Conservation (phyloP, 176 grass and related monocot genomes). For the Puya raimondii region DNA sequence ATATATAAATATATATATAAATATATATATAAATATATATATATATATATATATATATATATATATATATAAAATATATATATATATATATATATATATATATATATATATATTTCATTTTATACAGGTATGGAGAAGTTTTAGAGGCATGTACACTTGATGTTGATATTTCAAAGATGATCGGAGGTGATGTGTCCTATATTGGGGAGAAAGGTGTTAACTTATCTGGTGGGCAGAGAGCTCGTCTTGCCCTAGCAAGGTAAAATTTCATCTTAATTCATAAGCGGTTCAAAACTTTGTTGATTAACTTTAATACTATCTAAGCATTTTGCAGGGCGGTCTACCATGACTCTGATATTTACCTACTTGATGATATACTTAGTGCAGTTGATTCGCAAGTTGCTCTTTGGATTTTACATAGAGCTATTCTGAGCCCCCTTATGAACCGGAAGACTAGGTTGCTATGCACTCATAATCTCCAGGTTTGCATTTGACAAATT, state of each 20-base stretch:
- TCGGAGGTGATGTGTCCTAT: conserved; percentile 57
- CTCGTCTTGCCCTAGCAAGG: conserved; percentile 89
- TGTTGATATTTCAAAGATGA: conserved; percentile 76
- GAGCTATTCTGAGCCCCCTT: conserved; percentile 42
- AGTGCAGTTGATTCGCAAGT: conserved; percentile 96
- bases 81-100: too few species aligned
- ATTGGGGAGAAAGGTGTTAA: conserved; percentile 89
- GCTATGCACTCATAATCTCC: conserved; percentile 81
- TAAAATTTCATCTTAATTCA: conserved; percentile 18
- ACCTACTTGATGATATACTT: conserved; percentile 89
- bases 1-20: too few species aligned
- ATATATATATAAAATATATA: too few species aligned
- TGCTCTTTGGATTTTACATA: conserved; percentile 75
- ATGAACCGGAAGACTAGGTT: conserved; percentile 70
- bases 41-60: too few species aligned
- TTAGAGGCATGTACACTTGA: conserved; percentile 78
- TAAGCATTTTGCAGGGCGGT: conserved; percentile 60
- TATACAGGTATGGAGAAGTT: conserved; percentile 74
- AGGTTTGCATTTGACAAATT: conserved; percentile 33
- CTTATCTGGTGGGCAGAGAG: conserved; percentile 92
- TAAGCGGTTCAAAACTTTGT: conserved; percentile 5
- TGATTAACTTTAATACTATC: conserved; percentile 15
- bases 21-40: too few species aligned
- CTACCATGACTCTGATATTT: conserved; percentile 77
- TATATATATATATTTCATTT: neutral